Evolutionary conservation across 805 yeast genomes (phyloP), one percentile per base, ranked within the genome.

Genomic region (Komagataella ulmi): DNA sequence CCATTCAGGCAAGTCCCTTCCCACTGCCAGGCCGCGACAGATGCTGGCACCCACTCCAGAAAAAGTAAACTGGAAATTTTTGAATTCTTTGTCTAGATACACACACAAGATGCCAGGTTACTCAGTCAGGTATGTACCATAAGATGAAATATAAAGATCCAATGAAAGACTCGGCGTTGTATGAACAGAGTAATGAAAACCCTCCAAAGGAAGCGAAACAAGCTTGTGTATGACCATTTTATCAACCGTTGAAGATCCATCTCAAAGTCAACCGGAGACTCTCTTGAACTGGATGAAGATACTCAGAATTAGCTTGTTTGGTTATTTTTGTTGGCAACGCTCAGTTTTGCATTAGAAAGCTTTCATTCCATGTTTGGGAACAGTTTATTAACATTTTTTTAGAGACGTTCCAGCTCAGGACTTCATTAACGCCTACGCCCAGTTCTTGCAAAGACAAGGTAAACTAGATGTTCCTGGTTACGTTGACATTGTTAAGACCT

Each of bases 381-480:
- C 46, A 40, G 8, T 21, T 18, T 30, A 30, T 30, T 30, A 30
- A 30, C 40, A 30, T 30, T 3, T 30, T 24, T 30, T 30, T 68
- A 89, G 97, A 86, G 99, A 93, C 97, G 99, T 93, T 79, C 97
- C 98, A 79, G 99, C 99, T 77, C 98, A 93, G 86, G 95, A 88
- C 64, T 93, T 93, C 81, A 91, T 93, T 78, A 89, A 88, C 82
- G 96, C 98, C 78, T 93, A 93, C 83, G 98, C 99, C 70, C 87
- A 87, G 74, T 93, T 93, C 88, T 87, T 93, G 79, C 98, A 93
- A 83, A 89, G 98, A 79, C 99, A 95, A 82, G 99, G 98, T 83
- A 90, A 89, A 79, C 85, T 93, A 73, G 98, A 91, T 75, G 93
- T 93, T 69, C 99, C 99, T 81, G 97, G 97, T 75, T 93, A 90